A percentile compares a stretch with the other conserved stretches of the same genome.
phyloP scores from a whole-genome alignment of 2,329 filamentous ascomycete genomes.

The Sporothrix brunneoviolacea region DNA sequence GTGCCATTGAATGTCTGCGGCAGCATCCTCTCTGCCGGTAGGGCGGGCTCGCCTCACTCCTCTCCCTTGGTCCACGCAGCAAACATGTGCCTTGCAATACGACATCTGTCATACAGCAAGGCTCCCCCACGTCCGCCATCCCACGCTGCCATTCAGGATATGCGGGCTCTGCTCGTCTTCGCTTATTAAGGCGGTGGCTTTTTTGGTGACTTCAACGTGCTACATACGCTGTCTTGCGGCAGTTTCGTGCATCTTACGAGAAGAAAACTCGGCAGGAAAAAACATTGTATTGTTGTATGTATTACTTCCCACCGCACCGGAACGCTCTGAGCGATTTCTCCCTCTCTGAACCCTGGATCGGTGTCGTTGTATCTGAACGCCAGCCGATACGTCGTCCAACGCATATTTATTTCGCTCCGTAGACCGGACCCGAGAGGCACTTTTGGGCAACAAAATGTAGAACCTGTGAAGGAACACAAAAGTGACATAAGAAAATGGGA shows the following conservation, averaged over 20 bases:
- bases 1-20: too few relatives aligned
- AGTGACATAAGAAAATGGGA: neutral
- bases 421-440: neutral
- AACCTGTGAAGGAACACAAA: neutral
- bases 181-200: too few relatives aligned
- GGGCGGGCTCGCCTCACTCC: too few relatives aligned
- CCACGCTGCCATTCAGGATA: too few relatives aligned
- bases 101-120: too few relatives aligned
- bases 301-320: neutral
- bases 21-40: too few relatives aligned
- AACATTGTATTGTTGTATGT: neutral
- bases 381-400: too few relatives aligned
- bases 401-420: neutral
- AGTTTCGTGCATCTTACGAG: neutral
- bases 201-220: too few relatives aligned
- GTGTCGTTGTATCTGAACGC: neutral
- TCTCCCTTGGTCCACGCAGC: too few relatives aligned
- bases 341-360: neutral
- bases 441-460: neutral
- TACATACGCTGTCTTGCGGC: too few relatives aligned
- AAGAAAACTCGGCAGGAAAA: neutral
- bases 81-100: too few relatives aligned
- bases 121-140: too few relatives aligned
- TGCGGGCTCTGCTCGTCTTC: neutral
- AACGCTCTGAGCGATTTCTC: neutral